Percentiles rank a stretch among this genome's conserved stretches.
These are phyloP conservation scores for Paracoccidioides brasiliensis DNA, from an alignment of 2,329 filamentous ascomycete genomes.

Conservation along the genomic window DNA sequence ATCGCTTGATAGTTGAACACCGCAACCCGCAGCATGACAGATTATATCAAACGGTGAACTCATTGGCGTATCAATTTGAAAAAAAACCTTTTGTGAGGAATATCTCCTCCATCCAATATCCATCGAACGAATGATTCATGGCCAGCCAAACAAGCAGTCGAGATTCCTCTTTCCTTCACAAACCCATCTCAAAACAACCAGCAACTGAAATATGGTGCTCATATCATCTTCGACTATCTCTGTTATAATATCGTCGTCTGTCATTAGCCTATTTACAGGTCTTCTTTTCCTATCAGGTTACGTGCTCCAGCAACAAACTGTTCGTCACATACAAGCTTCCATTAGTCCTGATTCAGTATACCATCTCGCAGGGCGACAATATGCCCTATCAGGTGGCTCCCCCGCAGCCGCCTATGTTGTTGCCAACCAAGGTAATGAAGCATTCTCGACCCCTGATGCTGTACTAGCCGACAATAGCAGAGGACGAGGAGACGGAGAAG, in stretches of 20 bases:
- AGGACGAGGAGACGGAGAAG: background rate
- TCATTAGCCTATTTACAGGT: slow-evolving; percentile 62
- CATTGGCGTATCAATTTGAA: too few species aligned
- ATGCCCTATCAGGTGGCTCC: background rate
- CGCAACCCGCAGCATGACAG: background rate
- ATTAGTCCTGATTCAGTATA: background rate
- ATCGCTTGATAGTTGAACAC: background rate
- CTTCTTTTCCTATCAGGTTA: slow-evolving; percentile 83
- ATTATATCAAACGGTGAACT: too few species aligned
- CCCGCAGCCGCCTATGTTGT: background rate
- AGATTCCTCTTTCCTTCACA: background rate
- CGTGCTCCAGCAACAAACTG: slow-evolving; percentile 72
- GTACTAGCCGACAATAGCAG: background rate
- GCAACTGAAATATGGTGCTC: slow-evolving; percentile 29
- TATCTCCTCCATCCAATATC: background rate
- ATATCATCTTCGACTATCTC: slow-evolving; percentile 33
- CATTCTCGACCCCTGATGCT: background rate
- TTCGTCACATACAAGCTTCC: slow-evolving; percentile 53
- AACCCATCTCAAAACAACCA: background rate
- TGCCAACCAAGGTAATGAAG: background rate
- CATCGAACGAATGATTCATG: background rate
- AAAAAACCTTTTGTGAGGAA: background rate
- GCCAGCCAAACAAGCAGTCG: background rate
- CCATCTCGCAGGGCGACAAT: background rate
- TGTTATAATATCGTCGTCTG: slow-evolving; percentile 29